Percentiles rank a stretch among this genome's conserved stretches.
These are phyloP conservation scores for Phytophthora idaei DNA, from an alignment of 352 stramenopile species.

Conservation along the genomic window DNA sequence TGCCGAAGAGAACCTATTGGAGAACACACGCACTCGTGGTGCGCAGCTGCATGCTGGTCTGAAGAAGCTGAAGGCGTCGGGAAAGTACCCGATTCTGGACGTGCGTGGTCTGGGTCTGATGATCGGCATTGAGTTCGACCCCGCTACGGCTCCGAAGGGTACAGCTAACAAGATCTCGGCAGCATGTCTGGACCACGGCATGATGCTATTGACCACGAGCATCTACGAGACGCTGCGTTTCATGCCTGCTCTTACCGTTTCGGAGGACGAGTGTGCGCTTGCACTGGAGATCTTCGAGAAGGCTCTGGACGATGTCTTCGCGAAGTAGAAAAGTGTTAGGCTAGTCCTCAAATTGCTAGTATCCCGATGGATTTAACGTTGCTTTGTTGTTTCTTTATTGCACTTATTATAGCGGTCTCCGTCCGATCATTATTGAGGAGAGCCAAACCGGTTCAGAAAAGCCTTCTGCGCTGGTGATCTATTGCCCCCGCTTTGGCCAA, in stretches of 20 bases:
- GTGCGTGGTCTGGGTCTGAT: constrained; percentile 93
- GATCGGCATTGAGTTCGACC: constrained; percentile 92
- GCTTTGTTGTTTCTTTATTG: not conserved
- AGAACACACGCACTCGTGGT: constrained; percentile 80
- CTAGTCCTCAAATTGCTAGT: constrained; percentile 6
- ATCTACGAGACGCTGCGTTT: constrained; percentile 93
- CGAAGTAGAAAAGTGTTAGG: constrained; percentile 29
- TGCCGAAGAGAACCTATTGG: constrained; percentile 88
- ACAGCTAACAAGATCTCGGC: constrained; percentile 77
- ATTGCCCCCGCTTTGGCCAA: constrained; percentile 15
- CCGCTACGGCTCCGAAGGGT: constrained; percentile 50
- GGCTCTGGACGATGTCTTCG: constrained; percentile 53
- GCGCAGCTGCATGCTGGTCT: constrained; percentile 81
- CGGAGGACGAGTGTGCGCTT: constrained; percentile 69
- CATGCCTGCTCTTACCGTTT: constrained; percentile 91
- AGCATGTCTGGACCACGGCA: constrained; percentile 85
- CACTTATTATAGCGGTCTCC: not conserved
- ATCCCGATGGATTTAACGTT: constrained; percentile 26
- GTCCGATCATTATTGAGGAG: constrained; percentile 10
- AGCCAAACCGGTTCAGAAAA: constrained; percentile 52
- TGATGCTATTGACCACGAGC: constrained; percentile 92
- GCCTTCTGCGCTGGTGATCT: constrained; percentile 71
- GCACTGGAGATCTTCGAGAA: constrained; percentile 68
- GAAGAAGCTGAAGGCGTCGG: constrained; percentile 72
- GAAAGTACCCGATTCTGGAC: constrained; percentile 82